These are phyloP conservation scores for Physaria fendleri DNA, from an alignment of 345 rosid genomes.

Conservation along the genomic window DNA sequence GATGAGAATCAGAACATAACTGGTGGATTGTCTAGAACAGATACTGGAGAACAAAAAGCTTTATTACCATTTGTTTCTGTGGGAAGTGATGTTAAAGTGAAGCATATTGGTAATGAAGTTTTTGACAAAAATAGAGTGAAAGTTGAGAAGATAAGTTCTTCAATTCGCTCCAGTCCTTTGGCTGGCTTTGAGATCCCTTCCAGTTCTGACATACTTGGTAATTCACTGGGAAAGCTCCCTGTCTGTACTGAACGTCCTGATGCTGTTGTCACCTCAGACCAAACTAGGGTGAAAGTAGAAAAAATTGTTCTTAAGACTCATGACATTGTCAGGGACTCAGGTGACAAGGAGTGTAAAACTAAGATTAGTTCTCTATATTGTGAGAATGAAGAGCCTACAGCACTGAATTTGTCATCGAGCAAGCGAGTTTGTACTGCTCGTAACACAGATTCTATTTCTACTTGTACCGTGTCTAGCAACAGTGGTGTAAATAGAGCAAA, in stretches of 20 bases:
- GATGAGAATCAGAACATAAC: conserved; percentile 3
- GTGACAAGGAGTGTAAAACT: conserved; percentile 17
- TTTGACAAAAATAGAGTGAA: conserved; percentile 22
- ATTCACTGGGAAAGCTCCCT: conserved; percentile 7
- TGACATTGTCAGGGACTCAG: conserved; percentile 18
- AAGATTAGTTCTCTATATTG: conserved; percentile 22
- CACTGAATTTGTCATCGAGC: conserved; percentile 49
- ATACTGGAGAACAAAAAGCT: neutral
- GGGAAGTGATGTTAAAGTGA: neutral
- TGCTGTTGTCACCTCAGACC: conserved; percentile 7
- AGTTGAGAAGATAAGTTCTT: conserved; percentile 28
- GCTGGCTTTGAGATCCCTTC: conserved; percentile 19
- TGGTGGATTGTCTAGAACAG: neutral
- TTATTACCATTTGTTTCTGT: neutral
- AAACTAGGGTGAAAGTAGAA: conserved; percentile 31
- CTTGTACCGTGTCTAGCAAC: conserved; percentile 19
- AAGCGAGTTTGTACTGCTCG: conserved; percentile 31
- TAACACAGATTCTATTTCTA: conserved; percentile 14
- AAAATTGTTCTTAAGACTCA: conserved; percentile 17
- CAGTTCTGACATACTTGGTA: conserved; percentile 4
- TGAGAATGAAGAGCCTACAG: conserved; percentile 28
- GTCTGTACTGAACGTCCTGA: neutral
- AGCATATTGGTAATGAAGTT: neutral
- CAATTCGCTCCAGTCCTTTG: conserved; percentile 25
- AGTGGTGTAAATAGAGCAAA: conserved; percentile 45